Evolutionary conservation across 140 eudicot genomes (phyloP), one percentile per base, ranked within the genome.

Genomic region (Flaveria floridana): DNA sequence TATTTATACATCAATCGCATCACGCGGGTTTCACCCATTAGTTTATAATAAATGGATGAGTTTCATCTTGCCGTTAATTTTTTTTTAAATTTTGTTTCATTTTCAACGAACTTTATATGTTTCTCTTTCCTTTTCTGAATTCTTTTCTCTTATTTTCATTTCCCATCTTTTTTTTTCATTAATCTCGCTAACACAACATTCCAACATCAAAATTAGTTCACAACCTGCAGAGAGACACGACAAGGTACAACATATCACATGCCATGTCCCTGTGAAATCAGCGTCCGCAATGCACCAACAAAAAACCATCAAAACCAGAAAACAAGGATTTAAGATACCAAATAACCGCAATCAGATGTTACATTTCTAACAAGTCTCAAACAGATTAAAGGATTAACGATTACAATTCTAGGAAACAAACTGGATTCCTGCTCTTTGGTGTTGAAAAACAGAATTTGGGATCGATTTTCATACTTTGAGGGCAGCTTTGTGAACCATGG

Each of bases 401-500:
- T 53, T 4, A n/a, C 59, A 6, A 2, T n/a, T 68, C 14, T 6
- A 21, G 9, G 58, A 44, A 46, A 21, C 41, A 16, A 41, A 66
- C 71, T 1, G 4, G 55, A 66, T 39, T 66, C 15, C 51, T n/a
- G 15, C 42, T 6, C 73, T 21, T 46, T 42, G 64, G 59, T 37
- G 51, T 71, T 6, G 23, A n/a, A 34, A 34, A 34, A 6, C 41
- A 34, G 41, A 34, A 34, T 34, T 34, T 34, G 8, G 41, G 41
- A 34, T 34, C 47, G 2, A 25, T 62, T 19, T 71, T 83, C 81
- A 89, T 73, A 72, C 85, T 78, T 78, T 88, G 65, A 90, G 74
- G 52, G 86, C 92, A 26, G 89, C 87, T 80, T 91, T 91, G 84
- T 91, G 97, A 61, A 91, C 90, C 98, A 93, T 93, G 25, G 96